Conservation (phyloP, 352 stramenopile species). For the Phytophthora sojae region DNA sequence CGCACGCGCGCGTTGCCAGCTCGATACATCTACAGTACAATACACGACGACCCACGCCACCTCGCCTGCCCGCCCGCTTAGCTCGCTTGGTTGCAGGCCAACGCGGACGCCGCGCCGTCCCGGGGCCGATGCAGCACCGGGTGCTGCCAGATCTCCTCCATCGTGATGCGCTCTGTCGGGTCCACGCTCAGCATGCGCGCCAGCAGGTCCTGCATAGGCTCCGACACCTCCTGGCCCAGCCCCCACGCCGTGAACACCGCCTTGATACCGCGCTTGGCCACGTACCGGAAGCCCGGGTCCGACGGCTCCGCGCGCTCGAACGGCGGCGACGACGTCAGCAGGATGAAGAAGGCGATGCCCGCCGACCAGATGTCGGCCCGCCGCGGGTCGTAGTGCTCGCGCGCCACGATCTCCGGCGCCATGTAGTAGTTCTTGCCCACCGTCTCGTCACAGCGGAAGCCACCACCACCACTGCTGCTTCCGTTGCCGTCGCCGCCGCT, state of each 20-base stretch:
- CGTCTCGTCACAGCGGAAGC: conserved; percentile 60
- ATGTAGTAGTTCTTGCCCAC: conserved; percentile 98
- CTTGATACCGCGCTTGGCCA: conserved; percentile 75
- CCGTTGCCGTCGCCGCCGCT: not conserved
- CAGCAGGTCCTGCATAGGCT: conserved; percentile 74
- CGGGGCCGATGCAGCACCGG: conserved; percentile 48
- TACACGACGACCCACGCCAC: conserved; percentile 6
- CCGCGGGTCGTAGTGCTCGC: conserved; percentile 92
- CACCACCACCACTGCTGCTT: no score
- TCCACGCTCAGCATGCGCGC: conserved; percentile 76
- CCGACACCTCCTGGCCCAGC: conserved; percentile 50
- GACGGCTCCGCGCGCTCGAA: conserved; percentile 89
- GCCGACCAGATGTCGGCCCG: conserved; percentile 93
- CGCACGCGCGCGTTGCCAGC: not conserved
- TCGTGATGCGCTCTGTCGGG: conserved; percentile 58
- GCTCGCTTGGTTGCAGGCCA: not conserved
- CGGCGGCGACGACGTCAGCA: conserved; percentile 93
- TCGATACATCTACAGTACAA: conserved; percentile 11
- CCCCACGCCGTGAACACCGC: conserved; percentile 80
- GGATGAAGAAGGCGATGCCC: conserved; percentile 95
- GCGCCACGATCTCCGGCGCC: conserved; percentile 92
- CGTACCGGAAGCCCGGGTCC: conserved; percentile 91
- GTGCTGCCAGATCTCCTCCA: conserved; percentile 72
- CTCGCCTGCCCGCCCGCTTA: not conserved
- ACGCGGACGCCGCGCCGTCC: not conserved